These are phyloP conservation scores for Aphanomyces astaci DNA, from an alignment of 352 stramenopile genomes.

Conservation along the genomic window DNA sequence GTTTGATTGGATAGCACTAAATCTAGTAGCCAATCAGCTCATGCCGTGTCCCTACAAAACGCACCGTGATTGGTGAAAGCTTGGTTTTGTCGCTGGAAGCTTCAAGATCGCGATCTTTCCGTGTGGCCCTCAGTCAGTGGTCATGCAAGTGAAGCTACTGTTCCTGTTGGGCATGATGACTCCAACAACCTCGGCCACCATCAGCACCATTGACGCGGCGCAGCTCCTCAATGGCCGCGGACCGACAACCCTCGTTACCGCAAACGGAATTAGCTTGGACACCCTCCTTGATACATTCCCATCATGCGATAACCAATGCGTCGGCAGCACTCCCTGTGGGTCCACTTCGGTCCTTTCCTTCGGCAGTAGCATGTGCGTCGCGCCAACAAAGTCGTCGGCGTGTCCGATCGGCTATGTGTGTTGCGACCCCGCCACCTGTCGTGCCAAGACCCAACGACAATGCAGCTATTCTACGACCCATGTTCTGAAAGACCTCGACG, in stretches of 20 bases:
- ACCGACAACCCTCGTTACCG: background rate
- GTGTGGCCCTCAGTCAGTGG: too few species aligned
- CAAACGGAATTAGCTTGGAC: background rate
- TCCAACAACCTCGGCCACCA: background rate
- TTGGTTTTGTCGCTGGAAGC: too few species aligned
- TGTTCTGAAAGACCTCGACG: background rate
- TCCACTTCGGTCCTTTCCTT: background rate
- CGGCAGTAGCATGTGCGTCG: background rate
- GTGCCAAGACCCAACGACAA: background rate
- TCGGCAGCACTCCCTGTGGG: conserved; percentile 1
- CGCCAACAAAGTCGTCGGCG: background rate
- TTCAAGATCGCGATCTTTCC: too few species aligned
- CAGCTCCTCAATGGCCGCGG: conserved; percentile 15
- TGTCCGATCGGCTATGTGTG: background rate
- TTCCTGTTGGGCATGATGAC: background rate
- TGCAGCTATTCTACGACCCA: background rate
- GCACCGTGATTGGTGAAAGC: too few species aligned
- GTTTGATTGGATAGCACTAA: background rate
- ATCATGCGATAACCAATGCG: conserved; percentile 11
- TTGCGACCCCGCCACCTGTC: background rate
- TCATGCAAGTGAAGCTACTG: too few species aligned
- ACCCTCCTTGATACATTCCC: background rate
- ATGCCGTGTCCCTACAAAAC: too few species aligned
- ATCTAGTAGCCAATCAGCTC: too few species aligned
- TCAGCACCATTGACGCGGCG: background rate